Conservation (phyloP, 331 rosid species). For the Telfairia occidentalis region DNA sequence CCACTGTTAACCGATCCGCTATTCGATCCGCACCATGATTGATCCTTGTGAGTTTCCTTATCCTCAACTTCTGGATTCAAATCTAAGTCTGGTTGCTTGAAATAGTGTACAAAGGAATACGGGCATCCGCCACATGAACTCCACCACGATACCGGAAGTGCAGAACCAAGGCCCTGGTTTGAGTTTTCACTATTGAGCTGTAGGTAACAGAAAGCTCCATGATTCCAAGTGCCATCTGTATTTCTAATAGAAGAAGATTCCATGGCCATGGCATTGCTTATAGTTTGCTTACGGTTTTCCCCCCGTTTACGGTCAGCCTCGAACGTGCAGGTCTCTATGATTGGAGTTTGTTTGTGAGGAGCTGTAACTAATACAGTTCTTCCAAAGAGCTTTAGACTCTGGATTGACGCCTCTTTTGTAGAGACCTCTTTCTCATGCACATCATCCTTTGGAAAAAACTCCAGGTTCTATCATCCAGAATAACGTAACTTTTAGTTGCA, state of each 20-base stretch:
- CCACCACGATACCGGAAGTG: conserved; percentile 28
- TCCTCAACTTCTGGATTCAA: conserved; percentile 20
- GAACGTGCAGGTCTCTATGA: not conserved
- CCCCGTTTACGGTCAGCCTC: not conserved
- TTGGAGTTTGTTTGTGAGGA: conserved; percentile 16
- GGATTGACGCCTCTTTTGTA: conserved; percentile 26
- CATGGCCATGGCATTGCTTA: not conserved
- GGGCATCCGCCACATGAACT: conserved; percentile 17
- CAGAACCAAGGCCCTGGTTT: conserved; percentile 14
- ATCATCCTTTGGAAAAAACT: conserved; percentile 22
- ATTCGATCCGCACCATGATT: conserved; percentile 37
- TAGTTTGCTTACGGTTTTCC: not conserved
- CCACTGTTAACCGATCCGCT: conserved; percentile 25
- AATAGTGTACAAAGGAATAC: conserved; percentile 16
- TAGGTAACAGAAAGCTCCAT: conserved; percentile 14
- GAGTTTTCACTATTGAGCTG: conserved; percentile 24
- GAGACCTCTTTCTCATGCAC: conserved; percentile 21
- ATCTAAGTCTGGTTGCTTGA: conserved; percentile 18
- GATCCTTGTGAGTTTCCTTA: conserved; percentile 34
- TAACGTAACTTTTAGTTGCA: not conserved
- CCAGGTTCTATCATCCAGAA: conserved; percentile 32
- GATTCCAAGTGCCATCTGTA: conserved; percentile 16
- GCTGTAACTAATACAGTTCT: conserved; percentile 37
- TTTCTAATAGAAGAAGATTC: conserved; percentile 9
- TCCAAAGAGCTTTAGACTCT: conserved; percentile 67